Conservation (phyloP, 306 rosid genomes). For the Albizia julibrissin region DNA sequence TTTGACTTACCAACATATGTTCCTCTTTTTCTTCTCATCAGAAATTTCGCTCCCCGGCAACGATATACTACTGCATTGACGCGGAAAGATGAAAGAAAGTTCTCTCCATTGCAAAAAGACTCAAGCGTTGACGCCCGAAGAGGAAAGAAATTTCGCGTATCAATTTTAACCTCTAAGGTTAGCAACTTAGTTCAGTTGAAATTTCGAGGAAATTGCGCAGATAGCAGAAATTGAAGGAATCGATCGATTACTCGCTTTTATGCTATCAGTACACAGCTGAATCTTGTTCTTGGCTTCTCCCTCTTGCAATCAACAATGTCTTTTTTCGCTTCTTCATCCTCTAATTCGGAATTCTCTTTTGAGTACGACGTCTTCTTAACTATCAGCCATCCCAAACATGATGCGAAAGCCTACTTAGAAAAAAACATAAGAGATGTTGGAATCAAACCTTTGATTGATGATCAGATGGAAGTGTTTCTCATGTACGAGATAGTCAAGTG, state of each 20-base stretch:
- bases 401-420: not conserved
- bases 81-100: no score
- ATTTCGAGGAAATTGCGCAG: not conserved
- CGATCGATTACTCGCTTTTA: not conserved
- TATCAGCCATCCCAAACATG: not conserved
- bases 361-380: not conserved
- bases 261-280: not conserved
- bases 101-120: not conserved
- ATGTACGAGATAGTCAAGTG: not conserved
- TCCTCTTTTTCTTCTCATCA: no score
- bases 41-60: no score
- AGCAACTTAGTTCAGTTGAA: not conserved
- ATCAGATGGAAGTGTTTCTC: not conserved
- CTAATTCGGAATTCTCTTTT: not conserved
- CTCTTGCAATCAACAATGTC: not conserved
- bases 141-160: not conserved
- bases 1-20: no score
- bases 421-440: not conserved
- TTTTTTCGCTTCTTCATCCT: not conserved
- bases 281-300: not conserved
- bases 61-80: no score
- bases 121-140: not conserved
- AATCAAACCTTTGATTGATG: not conserved
- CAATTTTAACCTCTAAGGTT: not conserved
- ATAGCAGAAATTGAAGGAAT: not conserved